phyloP scores from a whole-genome alignment of 139 green algal genomes.

The Chlorella sp. region DNA sequence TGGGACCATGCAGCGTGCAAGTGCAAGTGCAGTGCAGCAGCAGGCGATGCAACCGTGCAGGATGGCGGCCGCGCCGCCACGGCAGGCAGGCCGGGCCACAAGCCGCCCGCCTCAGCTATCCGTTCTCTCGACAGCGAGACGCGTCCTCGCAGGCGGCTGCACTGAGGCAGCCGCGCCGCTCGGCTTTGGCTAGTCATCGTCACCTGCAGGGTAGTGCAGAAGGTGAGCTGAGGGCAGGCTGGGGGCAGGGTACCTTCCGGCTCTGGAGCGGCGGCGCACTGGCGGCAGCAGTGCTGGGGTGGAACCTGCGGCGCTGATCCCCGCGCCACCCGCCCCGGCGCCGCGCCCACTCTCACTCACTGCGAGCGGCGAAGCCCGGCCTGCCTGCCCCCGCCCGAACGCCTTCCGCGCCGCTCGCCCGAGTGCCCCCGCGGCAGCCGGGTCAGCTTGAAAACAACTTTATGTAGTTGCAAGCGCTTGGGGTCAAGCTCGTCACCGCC shows the following conservation, averaged over 20 bases:
- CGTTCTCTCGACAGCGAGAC: slow-evolving; percentile 12
- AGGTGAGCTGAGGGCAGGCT: neutral
- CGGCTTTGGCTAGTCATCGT: slow-evolving; percentile 32
- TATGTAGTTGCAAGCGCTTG: too few relatives aligned
- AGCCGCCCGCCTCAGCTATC: slow-evolving; percentile 11
- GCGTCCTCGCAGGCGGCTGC: slow-evolving; percentile 7
- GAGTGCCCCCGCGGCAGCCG: too few relatives aligned
- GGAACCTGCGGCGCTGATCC: neutral
- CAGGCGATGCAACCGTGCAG: slow-evolving; percentile 8
- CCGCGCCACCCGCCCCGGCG: neutral
- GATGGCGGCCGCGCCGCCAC: neutral
- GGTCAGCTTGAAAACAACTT: too few relatives aligned
- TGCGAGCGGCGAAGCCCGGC: neutral
- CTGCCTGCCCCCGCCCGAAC: too few relatives aligned
- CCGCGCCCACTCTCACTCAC: neutral
- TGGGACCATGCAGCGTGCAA: neutral
- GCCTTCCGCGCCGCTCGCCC: too few relatives aligned
- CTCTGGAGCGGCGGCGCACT: neutral
- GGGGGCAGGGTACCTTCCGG: neutral
- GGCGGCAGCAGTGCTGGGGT: too few relatives aligned
- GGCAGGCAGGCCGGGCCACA: neutral
- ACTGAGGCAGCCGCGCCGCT: neutral
- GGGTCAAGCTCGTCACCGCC: too few relatives aligned
- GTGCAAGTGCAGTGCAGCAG: slow-evolving; percentile 6
- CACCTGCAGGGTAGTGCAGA: neutral